Percentiles rank a stretch among this genome's conserved stretches.
Conservation (phyloP, 768 basidiomycete genomes). For the Porpolomopsis calyptriformis region DNA sequence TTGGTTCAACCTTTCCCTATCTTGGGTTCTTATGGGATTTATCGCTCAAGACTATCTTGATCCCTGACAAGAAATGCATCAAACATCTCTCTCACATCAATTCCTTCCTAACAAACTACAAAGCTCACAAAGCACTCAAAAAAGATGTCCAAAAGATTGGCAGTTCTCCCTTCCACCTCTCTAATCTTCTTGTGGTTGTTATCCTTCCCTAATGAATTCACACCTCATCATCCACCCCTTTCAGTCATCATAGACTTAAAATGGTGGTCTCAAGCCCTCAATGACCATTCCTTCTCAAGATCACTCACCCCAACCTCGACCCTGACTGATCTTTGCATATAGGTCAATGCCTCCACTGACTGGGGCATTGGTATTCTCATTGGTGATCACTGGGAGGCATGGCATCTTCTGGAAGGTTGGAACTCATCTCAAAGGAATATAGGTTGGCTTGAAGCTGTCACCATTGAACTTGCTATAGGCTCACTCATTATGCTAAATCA, state of each 20-base stretch:
- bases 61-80: conserved; percentile 19
- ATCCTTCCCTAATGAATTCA: conserved; percentile 13
- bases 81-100: conserved; percentile 13
- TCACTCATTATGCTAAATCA: background rate
- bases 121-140: background rate
- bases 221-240: conserved; percentile 10
- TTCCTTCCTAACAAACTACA: conserved; percentile 6
- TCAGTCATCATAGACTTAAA: conserved; percentile 17
- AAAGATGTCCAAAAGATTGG: conserved; percentile 14
- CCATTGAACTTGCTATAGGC: conserved; percentile 1
- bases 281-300: conserved; percentile 1
- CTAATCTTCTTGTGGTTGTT: conserved; percentile 17
- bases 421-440: conserved; percentile 2
- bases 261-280: conserved; percentile 22
- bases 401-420: conserved; percentile 15
- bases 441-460: conserved; percentile 7
- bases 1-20: conserved; percentile 12
- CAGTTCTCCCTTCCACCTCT: conserved; percentile 21
- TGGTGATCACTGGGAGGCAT: conserved; percentile 15
- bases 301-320: conserved; percentile 6
- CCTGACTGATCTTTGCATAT: conserved; percentile 9
- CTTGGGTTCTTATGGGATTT: conserved; percentile 25
- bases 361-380: conserved; percentile 11
- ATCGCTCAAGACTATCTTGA: conserved; percentile 11
- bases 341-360: conserved; percentile 7